These are phyloP conservation scores for Albugo laibachii DNA, from an alignment of 352 stramenopile genomes.

Conservation along the genomic window DNA sequence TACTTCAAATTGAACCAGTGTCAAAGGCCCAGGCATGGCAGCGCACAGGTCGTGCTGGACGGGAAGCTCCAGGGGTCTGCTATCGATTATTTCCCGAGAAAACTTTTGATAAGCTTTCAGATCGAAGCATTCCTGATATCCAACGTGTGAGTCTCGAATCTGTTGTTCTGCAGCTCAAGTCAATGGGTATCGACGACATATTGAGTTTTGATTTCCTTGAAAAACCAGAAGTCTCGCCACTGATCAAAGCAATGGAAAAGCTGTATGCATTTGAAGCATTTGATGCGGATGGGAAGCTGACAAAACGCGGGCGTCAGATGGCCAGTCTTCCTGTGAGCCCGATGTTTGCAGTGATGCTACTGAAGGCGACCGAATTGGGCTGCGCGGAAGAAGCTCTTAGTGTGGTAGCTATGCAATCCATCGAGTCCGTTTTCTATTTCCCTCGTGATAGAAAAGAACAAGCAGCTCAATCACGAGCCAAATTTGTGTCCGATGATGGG, in stretches of 20 bases:
- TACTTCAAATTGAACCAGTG: slow-evolving; percentile 67
- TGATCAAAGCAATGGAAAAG: slow-evolving; percentile 70
- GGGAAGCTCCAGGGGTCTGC: slow-evolving; percentile 61
- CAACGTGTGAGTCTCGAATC: slow-evolving; percentile 73
- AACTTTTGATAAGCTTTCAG: slow-evolving; percentile 60
- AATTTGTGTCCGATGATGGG: slow-evolving; percentile 64
- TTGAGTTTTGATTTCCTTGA: slow-evolving; percentile 81
- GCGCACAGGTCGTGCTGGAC: slow-evolving; percentile 71
- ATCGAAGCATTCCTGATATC: slow-evolving; percentile 63
- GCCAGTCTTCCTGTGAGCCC: slow-evolving; percentile 73
- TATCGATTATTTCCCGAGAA: slow-evolving; percentile 73
- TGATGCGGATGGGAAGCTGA: slow-evolving; percentile 37
- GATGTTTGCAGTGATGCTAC: slow-evolving; percentile 77
- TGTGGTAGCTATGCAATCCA: slow-evolving; percentile 77
- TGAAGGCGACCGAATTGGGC: slow-evolving; percentile 51
- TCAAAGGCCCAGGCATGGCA: slow-evolving; percentile 85
- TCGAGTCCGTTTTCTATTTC: slow-evolving; percentile 81
- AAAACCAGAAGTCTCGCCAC: slow-evolving; percentile 44
- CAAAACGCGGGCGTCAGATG: slow-evolving; percentile 59
- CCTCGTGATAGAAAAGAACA: slow-evolving; percentile 69
- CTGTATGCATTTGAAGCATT: slow-evolving; percentile 57
- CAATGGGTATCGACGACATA: slow-evolving; percentile 70
- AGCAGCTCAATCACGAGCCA: slow-evolving; percentile 50
- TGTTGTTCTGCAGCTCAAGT: slow-evolving; percentile 71
- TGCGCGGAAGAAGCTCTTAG: slow-evolving; percentile 72